A percentile compares a stretch with the other conserved stretches of the same genome.
Evolutionary conservation across 345 rosid species (phyloP).

Genomic region (Nasturtium officinale): DNA sequence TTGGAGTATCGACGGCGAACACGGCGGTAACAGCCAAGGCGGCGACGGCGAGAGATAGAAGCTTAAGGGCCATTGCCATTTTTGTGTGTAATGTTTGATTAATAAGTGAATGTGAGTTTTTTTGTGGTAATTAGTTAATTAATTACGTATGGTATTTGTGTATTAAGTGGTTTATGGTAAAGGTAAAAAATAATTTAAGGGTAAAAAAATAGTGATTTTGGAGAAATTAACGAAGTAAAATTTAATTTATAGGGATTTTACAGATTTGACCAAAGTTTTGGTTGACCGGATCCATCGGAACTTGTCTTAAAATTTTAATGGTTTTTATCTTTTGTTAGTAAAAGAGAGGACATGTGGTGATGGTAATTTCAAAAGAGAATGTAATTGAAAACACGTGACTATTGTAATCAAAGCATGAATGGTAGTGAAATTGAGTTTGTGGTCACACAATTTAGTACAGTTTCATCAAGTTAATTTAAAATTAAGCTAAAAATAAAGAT

Average conservation of each 20-base stretch:
- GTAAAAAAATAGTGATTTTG: slow-evolving; percentile 20
- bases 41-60: slow-evolving; percentile 25
- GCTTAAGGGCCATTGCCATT: slow-evolving; percentile 29
- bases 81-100: not conserved
- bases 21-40: slow-evolving; percentile 34
- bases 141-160: not conserved
- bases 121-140: slow-evolving; percentile 6
- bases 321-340: slow-evolving; percentile 40
- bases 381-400: slow-evolving; percentile 25
- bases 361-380: slow-evolving; percentile 10
- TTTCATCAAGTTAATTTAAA: not conserved
- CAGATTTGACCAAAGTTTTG: slow-evolving; percentile 18
- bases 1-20: slow-evolving; percentile 38
- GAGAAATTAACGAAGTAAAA: slow-evolving; percentile 14
- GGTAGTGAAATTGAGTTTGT: not conserved
- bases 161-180: not conserved
- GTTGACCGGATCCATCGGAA: slow-evolving; percentile 41
- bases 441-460: not conserved
- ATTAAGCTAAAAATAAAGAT: not conserved
- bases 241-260: slow-evolving; percentile 18
- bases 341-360: slow-evolving; percentile 42
- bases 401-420: not conserved
- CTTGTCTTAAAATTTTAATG: slow-evolving; percentile 32
- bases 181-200: not conserved
- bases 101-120: not conserved